Conservation (phyloP, 164 flowering plant genomes). For the Tinospora cordifolia region DNA sequence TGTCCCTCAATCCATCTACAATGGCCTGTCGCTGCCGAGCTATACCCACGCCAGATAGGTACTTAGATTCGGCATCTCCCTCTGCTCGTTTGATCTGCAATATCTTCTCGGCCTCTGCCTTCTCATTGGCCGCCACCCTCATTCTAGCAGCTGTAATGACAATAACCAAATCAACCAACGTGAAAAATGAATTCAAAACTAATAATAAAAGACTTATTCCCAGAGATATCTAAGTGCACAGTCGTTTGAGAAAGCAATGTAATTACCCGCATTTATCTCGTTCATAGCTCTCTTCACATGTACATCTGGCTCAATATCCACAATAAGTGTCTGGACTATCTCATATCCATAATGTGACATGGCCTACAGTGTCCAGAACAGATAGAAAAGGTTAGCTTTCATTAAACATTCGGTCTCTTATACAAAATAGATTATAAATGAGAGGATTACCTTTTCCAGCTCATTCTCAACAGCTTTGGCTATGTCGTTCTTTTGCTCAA, state of each 20-base stretch:
- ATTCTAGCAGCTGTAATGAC: slow-evolving; percentile 48
- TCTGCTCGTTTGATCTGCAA: slow-evolving; percentile 77
- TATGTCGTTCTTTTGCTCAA: slow-evolving; percentile 80
- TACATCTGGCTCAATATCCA: slow-evolving; percentile 75
- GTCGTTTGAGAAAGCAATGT: not conserved
- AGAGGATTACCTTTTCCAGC: slow-evolving; percentile 58
- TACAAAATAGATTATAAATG: not conserved
- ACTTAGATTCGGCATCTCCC: slow-evolving; percentile 78
- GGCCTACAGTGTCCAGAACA: slow-evolving; percentile 36
- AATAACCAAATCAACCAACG: not conserved
- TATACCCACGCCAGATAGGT: slow-evolving; percentile 66
- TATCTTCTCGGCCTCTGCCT: slow-evolving; percentile 84
- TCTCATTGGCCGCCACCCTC: slow-evolving; percentile 74
- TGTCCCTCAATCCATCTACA: slow-evolving; percentile 81
- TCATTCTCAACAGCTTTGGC: slow-evolving; percentile 70
- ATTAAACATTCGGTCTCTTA: not conserved
- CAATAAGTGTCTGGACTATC: slow-evolving; percentile 76
- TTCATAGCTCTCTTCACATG: slow-evolving; percentile 83
- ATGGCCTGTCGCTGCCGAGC: slow-evolving; percentile 88
- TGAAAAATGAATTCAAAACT: not conserved
- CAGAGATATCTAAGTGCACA: not conserved
- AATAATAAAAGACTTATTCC: too few relatives aligned
- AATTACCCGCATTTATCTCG: slow-evolving; percentile 78
- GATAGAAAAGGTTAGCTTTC: not conserved
- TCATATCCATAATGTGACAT: slow-evolving; percentile 80